Percentiles rank a stretch among this genome's conserved stretches.
phyloP scores from a whole-genome alignment of 108 stramenopile species.

The Fragilaria radians region DNA sequence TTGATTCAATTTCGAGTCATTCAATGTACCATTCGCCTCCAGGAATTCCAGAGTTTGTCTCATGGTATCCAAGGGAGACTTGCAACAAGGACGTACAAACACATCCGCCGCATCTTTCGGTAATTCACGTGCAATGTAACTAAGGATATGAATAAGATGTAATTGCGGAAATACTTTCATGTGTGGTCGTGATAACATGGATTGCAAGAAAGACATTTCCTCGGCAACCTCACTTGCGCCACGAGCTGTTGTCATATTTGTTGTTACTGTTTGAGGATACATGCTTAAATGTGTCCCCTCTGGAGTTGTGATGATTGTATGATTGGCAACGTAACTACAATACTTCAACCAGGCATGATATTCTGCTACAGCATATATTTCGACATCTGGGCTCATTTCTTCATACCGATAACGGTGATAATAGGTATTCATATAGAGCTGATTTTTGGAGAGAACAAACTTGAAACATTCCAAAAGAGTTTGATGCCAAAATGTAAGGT shows the following conservation, averaged over 20 bases:
- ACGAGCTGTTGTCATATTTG: too few relatives aligned
- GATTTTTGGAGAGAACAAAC: background rate
- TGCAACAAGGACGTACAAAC: background rate
- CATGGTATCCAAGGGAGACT: background rate
- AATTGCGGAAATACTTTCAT: background rate
- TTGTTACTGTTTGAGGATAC: too few relatives aligned
- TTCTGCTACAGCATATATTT: background rate
- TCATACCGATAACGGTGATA: background rate
- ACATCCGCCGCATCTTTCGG: background rate
- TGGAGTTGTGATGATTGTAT: background rate
- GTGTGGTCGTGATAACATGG: background rate
- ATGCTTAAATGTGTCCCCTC: background rate
- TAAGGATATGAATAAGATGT: background rate
- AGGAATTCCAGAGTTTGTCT: background rate
- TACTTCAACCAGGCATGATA: background rate
- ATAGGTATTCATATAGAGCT: background rate
- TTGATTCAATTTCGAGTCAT: too few relatives aligned
- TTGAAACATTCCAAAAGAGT: background rate
- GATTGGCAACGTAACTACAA: background rate
- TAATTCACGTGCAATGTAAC: background rate
- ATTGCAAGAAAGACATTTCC: background rate
- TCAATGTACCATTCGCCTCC: background rate
- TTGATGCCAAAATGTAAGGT: background rate
- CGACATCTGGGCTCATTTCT: background rate
- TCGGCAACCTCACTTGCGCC: background rate